Evolutionary conservation across 305 asterid species (phyloP).

Genomic region (Solanum chacoense): DNA sequence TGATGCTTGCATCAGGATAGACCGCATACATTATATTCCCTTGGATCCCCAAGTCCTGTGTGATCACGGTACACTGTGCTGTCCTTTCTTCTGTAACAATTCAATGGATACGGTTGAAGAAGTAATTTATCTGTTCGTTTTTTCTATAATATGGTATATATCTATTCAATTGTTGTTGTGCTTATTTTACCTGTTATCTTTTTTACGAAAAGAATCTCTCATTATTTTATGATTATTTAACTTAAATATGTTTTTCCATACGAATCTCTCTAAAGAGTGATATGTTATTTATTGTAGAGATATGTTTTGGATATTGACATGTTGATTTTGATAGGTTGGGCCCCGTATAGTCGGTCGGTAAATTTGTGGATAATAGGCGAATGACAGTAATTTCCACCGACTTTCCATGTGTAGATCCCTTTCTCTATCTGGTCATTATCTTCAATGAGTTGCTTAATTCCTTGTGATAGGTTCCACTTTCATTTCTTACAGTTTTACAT

Average conservation of each 20-base stretch:
- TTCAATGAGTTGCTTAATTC: not conserved
- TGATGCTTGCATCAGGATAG: not conserved
- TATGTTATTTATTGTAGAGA: not conserved
- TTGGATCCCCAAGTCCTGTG: not conserved
- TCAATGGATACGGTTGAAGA: not conserved
- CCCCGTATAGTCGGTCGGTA: not conserved
- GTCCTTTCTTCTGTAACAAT: not conserved
- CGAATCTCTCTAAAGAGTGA: not conserved
- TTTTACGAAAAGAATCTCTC: not conserved
- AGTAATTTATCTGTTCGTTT: not conserved
- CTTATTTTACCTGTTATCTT: not conserved
- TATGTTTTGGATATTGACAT: not conserved
- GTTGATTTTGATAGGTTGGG: not conserved
- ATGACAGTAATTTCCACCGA: not conserved
- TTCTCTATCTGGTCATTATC: not conserved
- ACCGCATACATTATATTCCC: not conserved
- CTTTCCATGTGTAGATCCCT: not conserved
- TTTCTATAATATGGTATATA: not conserved
- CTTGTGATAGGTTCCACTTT: not conserved
- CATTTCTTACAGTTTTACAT: not conserved
- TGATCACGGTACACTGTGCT: not conserved
- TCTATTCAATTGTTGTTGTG: not conserved
- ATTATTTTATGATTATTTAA: not conserved
- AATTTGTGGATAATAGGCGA: not conserved
- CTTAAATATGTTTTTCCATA: not conserved